Percentiles rank a stretch among this genome's conserved stretches.
Conservation (phyloP, 768 basidiomycete species). For the Nidularia pulvinata region DNA sequence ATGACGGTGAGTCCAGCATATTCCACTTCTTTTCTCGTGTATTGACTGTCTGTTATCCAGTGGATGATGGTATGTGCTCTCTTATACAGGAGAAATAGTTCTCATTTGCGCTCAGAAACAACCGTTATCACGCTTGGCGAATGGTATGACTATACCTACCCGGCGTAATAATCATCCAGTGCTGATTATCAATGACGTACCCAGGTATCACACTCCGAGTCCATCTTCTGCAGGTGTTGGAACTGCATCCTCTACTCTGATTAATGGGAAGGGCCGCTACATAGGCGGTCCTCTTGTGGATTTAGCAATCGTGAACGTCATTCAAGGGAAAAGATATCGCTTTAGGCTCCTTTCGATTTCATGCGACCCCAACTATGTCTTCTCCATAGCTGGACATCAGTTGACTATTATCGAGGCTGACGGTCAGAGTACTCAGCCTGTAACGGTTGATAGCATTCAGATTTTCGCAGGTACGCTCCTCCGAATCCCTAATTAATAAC, state of each 20-base stretch:
- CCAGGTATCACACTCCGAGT: not conserved
- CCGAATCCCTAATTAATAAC: slow-evolving; percentile 28
- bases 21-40: not conserved
- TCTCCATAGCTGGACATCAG: slow-evolving; percentile 44
- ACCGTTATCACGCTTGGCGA: slow-evolving; percentile 43
- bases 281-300: slow-evolving; percentile 22
- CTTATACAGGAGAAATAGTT: not conserved
- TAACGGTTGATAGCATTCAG: slow-evolving; percentile 33
- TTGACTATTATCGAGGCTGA: slow-evolving; percentile 50
- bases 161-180: not conserved
- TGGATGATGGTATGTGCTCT: slow-evolving; percentile 35
- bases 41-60: not conserved
- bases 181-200: too few relatives aligned
- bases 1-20: slow-evolving; percentile 23
- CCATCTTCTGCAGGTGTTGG: not conserved
- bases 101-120: slow-evolving; percentile 17
- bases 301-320: slow-evolving; percentile 32
- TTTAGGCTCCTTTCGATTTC: slow-evolving; percentile 18
- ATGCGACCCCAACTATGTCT: slow-evolving; percentile 30
- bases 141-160: slow-evolving; percentile 27
- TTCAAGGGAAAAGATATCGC: slow-evolving; percentile 25
- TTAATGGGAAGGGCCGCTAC: slow-evolving; percentile 37
- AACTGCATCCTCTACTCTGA: slow-evolving; percentile 21
- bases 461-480: slow-evolving; percentile 32
- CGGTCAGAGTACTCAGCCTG: slow-evolving; percentile 32